Evolutionary conservation across 257 asterid species (phyloP), one percentile per base, ranked within the genome.

Genomic region (Nicotiana noctiflora): DNA sequence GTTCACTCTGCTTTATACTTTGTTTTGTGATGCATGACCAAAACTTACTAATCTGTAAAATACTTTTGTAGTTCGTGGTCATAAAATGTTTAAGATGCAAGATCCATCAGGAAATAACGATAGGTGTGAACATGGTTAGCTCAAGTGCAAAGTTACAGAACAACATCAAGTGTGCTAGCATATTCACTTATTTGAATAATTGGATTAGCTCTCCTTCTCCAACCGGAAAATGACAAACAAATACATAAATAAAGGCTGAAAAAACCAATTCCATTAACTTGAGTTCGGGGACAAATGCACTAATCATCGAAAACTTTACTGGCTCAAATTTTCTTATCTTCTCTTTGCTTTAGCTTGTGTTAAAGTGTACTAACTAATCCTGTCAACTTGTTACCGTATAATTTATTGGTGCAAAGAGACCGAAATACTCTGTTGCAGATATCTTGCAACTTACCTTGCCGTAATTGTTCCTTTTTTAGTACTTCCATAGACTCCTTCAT

Each of bases 21-120:
- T 67, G 40, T 52, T 44, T 44, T 3, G 37, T 3, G n/a, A 67
- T 84, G 84, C 72, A 77, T 83, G 75, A 37, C 51, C 49, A n/a
- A 27, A 74, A 46, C 56, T n/a, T 18, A 19, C 77, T 46, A 46
- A 74, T 23, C 8, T 74, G 25, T 25, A 49, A 10, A 15, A 15
- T 51, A 8, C 79, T 6, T 74, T 74, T 40, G 27, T 49, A 15
- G 44, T 51, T 21, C 8, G 51, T 74, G 44, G 27, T 74, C 44
- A 8, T 51, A 72, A 10, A 40, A 70, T 70, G 77, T 44, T 40
- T 70, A n/a, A 70, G 77, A 70, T 44, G 77, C 19, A 21, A 40
- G 57, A 44, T 15, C 57, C 57, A 13, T 6, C 23, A 13, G 57
- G 23, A 44, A 44, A 21, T 11, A 19, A 70, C 34, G 23, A 40